Base-by-base conservation (phyloP, 805 yeast genomes). In the Teunomyces kruisii region DNA sequence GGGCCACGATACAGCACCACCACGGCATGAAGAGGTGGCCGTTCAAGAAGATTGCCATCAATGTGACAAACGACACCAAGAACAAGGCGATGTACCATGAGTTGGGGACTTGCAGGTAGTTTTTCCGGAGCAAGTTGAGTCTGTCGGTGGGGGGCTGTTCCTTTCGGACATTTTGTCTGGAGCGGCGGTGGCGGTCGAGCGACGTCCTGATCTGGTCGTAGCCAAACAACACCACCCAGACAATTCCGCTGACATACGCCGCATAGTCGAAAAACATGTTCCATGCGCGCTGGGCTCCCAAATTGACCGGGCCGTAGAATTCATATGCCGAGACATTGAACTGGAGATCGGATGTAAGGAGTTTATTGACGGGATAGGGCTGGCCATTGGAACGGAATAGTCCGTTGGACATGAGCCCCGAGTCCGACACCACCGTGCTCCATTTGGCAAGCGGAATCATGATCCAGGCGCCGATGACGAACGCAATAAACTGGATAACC, bases 251-350 rank as follows among this genome's bases (percentile, higher is more conserved):
- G 1, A 70, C 55, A 50, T 76, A 77, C 0, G 80, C 78, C 1
- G 80, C 81, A 49, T 74, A 77, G 50, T 76, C 81, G 50, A 76
- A 77, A 44, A 77, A 75, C 53, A 75, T 74, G 52, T 73, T 73
- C 74, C 79, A 72, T 1, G 74, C 69, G 40, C 78, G 58, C 54
- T 76, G 80, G 4, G 76, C 67, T 0, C 81, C 80, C 39, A 75
- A 54, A 45, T 70, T 61, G 4, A 74, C 71, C 1, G 78, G 78
- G 0, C 81, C 82, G 47, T 65, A 64, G 1, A 49, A 24, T 19
- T 61, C 69, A 54, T 74, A 77, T 0, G 80, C 80, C 0, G 80
- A 75, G 22, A 61, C 51, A 46, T 77, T 76, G 47, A 77, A 68
- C 9, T 50, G 51, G 31, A 72, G 61, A 24, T 72, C 72, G 1